Base-by-base conservation (phyloP, 2,329 filamentous ascomycete species). In the Botrytis elliptica region DNA sequence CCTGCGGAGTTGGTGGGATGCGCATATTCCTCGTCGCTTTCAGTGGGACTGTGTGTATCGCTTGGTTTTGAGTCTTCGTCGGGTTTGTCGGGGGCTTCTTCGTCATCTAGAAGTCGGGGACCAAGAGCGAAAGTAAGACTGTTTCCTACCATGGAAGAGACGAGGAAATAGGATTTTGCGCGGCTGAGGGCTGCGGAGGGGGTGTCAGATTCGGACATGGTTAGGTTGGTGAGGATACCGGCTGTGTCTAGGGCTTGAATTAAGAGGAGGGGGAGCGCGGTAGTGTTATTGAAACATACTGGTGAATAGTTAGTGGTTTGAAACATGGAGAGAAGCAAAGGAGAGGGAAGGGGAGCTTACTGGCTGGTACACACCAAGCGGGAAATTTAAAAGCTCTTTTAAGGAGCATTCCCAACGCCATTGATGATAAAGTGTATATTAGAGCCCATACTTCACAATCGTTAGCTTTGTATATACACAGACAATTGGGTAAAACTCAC, bases 71-170 rank as follows among this genome's bases (percentile, higher is more conserved):
- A 55, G 1, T 80, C 77, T 16, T 80, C 77, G 18, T 79, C 76
- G 5, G 80, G 74, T 10, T 59, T 36, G 10, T 83, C 81, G 0
- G 84, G 82, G 1, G 79, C 79, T 72, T 83, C 79, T 74, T 84
- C 83, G 0, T 79, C 81, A 75, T 87, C 86, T 59, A 92, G 84
- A 52, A 92, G 82, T 25, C 85, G 83, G 0, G 90, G 89, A 0
- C 89, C 90, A 4, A 92, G 82, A 0, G 88, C 88, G 79, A 92
- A 92, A 0, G 89, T 91, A 75, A 92, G 81, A 70, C 86, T 88
- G 77, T 89, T 91, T 65, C 85, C 86, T 25, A 92, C 84, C 73
- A 90, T 91, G 46, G 65, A 67, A 9, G 65, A 91, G 74, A 92
- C 86, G 9, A 92, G 82, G 78, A 92, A 91, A 79, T 91, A 92